phyloP scores from a whole-genome alignment of 768 basidiomycete genomes.

The Albatrellus ellisii region DNA sequence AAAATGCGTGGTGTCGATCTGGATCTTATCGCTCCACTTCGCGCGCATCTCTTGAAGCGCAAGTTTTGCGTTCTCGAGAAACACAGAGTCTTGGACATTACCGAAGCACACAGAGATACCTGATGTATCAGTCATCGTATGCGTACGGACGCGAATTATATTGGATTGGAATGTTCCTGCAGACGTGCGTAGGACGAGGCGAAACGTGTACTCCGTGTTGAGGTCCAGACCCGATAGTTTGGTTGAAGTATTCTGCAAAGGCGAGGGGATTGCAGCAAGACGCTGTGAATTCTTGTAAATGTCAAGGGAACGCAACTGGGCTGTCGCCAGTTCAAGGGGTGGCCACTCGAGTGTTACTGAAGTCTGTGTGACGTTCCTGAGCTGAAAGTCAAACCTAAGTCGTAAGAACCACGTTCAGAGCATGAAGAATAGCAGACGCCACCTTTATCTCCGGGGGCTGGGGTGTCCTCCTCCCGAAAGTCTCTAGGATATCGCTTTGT shows the following conservation, averaged over 20 bases:
- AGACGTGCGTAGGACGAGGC: conserved; percentile 84
- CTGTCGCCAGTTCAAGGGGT: conserved; percentile 66
- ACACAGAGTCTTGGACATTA: conserved; percentile 60
- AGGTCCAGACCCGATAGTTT: conserved; percentile 76
- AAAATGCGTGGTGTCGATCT: conserved; percentile 97
- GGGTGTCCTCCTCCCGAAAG: conserved; percentile 59
- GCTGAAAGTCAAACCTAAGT: conserved; percentile 25
- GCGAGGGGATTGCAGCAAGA: conserved; percentile 74
- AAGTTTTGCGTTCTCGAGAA: conserved; percentile 71
- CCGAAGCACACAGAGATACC: conserved; percentile 95
- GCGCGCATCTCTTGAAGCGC: conserved; percentile 80
- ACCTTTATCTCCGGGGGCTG: conserved; percentile 65
- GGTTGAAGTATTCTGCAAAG: conserved; percentile 74
- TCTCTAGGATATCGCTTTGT: conserved; percentile 66
- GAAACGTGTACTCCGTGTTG: conserved; percentile 84
- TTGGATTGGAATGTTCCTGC: conserved; percentile 88
- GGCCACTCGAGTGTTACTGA: conserved; percentile 97
- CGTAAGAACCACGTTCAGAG: background rate
- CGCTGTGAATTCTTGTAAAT: conserved; percentile 89
- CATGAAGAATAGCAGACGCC: background rate
- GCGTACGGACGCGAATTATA: conserved; percentile 70
- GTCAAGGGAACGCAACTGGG: conserved; percentile 79
- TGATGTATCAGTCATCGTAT: conserved; percentile 90
- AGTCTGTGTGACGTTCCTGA: conserved; percentile 93
- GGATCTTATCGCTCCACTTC: conserved; percentile 84